phyloP scores from a whole-genome alignment of 2,329 filamentous ascomycete species.

The Penicillium glabrum region DNA sequence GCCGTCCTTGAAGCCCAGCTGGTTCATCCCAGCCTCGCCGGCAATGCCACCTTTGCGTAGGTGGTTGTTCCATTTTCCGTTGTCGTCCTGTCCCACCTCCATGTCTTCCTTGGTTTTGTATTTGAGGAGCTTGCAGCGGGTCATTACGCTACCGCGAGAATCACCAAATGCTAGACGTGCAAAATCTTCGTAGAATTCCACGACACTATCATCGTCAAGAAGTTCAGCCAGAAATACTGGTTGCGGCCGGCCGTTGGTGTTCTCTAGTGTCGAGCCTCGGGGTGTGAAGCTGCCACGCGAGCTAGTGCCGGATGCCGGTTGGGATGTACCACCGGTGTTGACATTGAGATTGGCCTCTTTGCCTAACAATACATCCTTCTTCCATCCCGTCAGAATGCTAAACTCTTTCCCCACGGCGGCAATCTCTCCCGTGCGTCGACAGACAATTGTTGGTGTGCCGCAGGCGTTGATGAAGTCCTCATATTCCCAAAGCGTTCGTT shows the following conservation, averaged over 20 bases:
- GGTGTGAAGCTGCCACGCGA: slow-evolving; percentile 52
- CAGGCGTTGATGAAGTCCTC: slow-evolving; percentile 88
- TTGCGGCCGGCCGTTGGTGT: slow-evolving; percentile 56
- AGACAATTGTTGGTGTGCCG: slow-evolving; percentile 88
- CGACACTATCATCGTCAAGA: slow-evolving; percentile 87
- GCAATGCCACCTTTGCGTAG: slow-evolving; percentile 47
- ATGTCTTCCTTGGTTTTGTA: slow-evolving; percentile 73
- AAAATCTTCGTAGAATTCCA: slow-evolving; percentile 96
- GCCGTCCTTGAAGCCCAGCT: slow-evolving; percentile 76
- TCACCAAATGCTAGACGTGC: slow-evolving; percentile 89
- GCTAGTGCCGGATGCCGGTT: slow-evolving; percentile 39
- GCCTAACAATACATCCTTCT: slow-evolving; percentile 81
- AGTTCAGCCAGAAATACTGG: slow-evolving; percentile 90
- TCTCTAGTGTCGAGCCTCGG: slow-evolving; percentile 39
- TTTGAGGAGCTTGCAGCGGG: slow-evolving; percentile 82
- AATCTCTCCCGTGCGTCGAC: slow-evolving; percentile 89
- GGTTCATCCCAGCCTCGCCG: slow-evolving; percentile 68
- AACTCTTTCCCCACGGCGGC: slow-evolving; percentile 96
- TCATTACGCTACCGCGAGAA: slow-evolving; percentile 78
- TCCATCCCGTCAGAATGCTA: slow-evolving; percentile 92
- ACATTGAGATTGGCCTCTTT: slow-evolving; percentile 85
- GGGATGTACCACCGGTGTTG: slow-evolving; percentile 62
- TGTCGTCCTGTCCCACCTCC: slow-evolving; percentile 47
- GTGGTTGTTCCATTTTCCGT: slow-evolving; percentile 46
- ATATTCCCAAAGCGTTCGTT: slow-evolving; percentile 87